phyloP scores from a whole-genome alignment of 352 stramenopile species.

The Phytophthora melonis region DNA sequence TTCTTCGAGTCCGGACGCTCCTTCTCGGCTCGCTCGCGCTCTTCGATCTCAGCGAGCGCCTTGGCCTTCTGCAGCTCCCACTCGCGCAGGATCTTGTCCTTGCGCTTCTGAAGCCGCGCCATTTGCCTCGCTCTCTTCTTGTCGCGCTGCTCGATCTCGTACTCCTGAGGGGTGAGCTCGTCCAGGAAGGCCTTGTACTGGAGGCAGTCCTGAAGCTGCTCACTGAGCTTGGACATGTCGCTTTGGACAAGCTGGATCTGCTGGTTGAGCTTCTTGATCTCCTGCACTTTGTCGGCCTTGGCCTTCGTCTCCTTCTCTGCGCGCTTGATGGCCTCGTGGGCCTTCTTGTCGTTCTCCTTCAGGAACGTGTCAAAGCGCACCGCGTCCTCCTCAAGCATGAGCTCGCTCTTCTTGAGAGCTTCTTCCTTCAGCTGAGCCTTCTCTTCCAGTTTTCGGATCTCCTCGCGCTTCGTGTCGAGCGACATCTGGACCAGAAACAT shows the following conservation, averaged over 20 bases:
- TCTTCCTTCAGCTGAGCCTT: slow-evolving; percentile 96
- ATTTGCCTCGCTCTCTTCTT: slow-evolving; percentile 77
- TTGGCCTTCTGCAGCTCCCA: slow-evolving; percentile 71
- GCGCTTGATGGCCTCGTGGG: slow-evolving; percentile 95
- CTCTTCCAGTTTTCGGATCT: slow-evolving; percentile 97
- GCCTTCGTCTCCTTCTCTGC: slow-evolving; percentile 95
- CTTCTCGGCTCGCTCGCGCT: slow-evolving; percentile 62
- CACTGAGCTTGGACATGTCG: slow-evolving; percentile 95
- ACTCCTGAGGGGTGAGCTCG: slow-evolving; percentile 90
- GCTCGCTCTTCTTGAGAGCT: slow-evolving; percentile 94
- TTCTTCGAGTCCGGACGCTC: slow-evolving; percentile 74
- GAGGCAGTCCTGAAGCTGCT: slow-evolving; percentile 91
- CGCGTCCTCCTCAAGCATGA: slow-evolving; percentile 97
- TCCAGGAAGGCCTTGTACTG: slow-evolving; percentile 96
- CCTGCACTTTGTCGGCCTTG: slow-evolving; percentile 94
- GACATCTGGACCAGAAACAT: slow-evolving; percentile 98
- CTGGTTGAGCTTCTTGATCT: slow-evolving; percentile 96
- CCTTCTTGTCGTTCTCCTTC: slow-evolving; percentile 98
- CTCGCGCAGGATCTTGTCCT: slow-evolving; percentile 74
- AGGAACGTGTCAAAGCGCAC: slow-evolving; percentile 97
- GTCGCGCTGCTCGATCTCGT: slow-evolving; percentile 80
- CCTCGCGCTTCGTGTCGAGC: slow-evolving; percentile 96
- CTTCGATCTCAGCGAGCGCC: slow-evolving; percentile 71
- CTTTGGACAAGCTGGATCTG: slow-evolving; percentile 95
- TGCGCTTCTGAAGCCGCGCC: slow-evolving; percentile 70